Evolutionary conservation across 257 asterid genomes (phyloP).

Genomic region (Lavandula angustifolia): DNA sequence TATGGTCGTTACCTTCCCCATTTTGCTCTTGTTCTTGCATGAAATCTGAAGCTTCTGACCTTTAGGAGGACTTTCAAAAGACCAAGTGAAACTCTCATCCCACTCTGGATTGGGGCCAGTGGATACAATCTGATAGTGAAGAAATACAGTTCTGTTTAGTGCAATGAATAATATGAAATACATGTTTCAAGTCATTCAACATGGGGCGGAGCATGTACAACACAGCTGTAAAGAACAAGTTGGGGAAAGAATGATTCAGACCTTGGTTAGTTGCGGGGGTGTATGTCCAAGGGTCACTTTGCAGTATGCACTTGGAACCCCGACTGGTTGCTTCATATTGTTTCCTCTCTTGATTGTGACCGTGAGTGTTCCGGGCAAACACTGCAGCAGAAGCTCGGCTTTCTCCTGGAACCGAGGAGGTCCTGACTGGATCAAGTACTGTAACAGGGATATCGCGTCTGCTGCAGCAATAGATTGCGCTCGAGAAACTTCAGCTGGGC

Average conservation of each 20-base stretch:
- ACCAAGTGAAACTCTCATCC: slow-evolving; percentile 95
- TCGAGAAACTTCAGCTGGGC: slow-evolving; percentile 95
- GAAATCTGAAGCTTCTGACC: slow-evolving; percentile 99
- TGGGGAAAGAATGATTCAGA: slow-evolving; percentile 16
- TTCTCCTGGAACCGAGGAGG: slow-evolving; percentile 98
- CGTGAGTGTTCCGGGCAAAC: slow-evolving; percentile 86
- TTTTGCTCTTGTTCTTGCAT: slow-evolving; percentile 99
- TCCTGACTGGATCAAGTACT: slow-evolving; percentile 91
- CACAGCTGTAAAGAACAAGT: no score
- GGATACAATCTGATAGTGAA: slow-evolving; percentile 63
- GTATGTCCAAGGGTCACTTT: slow-evolving; percentile 93
- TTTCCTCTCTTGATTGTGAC: slow-evolving; percentile 91
- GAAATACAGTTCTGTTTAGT: no score
- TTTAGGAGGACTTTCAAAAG: slow-evolving; percentile 97
- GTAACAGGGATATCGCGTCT: slow-evolving; percentile 86
- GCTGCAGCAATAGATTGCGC: slow-evolving; percentile 99
- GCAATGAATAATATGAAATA: no score
- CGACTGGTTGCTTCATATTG: slow-evolving; percentile 97
- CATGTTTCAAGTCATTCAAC: no score
- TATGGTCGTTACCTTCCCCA: slow-evolving; percentile 76
- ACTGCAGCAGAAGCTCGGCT: slow-evolving; percentile 87
- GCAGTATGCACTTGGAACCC: slow-evolving; percentile 89
- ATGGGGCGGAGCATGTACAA: no score
- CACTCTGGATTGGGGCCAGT: slow-evolving; percentile 97
- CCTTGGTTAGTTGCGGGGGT: slow-evolving; percentile 92